These are phyloP conservation scores for Penicillium bovifimosum DNA, from an alignment of 495 filamentous ascomycete species.

Conservation along the genomic window DNA sequence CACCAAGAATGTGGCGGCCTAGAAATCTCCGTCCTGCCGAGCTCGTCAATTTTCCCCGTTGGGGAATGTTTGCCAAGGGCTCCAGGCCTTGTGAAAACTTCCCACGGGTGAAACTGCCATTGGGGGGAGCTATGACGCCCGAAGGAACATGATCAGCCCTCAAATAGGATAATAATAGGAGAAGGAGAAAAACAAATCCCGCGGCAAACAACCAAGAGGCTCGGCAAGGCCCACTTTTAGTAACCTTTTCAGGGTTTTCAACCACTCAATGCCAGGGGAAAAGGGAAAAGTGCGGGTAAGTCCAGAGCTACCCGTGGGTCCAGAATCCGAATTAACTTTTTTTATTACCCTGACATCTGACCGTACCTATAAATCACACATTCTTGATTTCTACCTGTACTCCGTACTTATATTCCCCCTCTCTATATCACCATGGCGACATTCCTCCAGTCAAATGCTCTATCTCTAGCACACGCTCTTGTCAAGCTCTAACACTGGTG, in stretches of 20 bases:
- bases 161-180: not conserved
- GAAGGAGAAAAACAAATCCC: not conserved
- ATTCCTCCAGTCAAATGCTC: constrained; percentile 26
- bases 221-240: not conserved
- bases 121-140: not conserved
- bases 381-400: constrained; percentile 10
- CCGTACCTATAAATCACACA: constrained; percentile 3
- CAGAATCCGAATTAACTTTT: constrained; percentile 3
- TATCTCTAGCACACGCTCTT: constrained; percentile 20
- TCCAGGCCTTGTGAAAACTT: not conserved
- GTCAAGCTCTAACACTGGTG: constrained; percentile 20
- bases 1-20: not conserved
- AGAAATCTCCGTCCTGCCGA: not conserved
- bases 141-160: not conserved
- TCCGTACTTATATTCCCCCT: not conserved
- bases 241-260: not conserved
- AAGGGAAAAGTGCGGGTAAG: not conserved
- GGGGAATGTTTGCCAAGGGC: not conserved
- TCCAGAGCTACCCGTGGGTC: not conserved
- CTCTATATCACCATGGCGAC: constrained; percentile 9
- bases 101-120: not conserved
- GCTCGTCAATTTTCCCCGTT: not conserved
- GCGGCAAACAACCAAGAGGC: not conserved
- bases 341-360: not conserved
- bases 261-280: not conserved